Percentiles rank a stretch among this genome's conserved stretches.
Conservation (phyloP, 2,329 filamentous ascomycete genomes). For the Shiraia sp. region DNA sequence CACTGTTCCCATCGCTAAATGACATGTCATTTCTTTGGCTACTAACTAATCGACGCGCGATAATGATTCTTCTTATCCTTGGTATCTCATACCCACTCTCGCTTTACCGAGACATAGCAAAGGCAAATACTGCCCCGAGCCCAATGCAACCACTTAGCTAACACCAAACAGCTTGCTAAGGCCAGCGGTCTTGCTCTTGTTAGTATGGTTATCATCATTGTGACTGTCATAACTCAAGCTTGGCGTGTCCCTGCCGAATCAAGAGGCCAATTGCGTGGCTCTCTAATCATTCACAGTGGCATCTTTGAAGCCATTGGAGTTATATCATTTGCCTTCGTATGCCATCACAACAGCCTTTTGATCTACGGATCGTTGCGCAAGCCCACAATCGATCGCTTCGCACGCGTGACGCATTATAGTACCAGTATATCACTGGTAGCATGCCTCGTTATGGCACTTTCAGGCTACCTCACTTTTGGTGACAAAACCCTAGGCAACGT, state of each 20-base stretch:
- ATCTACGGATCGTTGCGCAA: slow-evolving; percentile 96
- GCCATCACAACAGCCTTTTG: slow-evolving; percentile 92
- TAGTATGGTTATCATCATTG: slow-evolving; percentile 88
- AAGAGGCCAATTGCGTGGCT: slow-evolving; percentile 70
- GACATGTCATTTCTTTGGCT: slow-evolving; percentile 78
- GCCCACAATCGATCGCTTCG: slow-evolving; percentile 93
- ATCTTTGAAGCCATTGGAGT: slow-evolving; percentile 97
- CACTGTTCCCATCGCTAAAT: slow-evolving; percentile 76
- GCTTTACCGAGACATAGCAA: slow-evolving; percentile 94
- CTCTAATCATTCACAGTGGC: slow-evolving; percentile 79
- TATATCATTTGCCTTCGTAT: slow-evolving; percentile 86
- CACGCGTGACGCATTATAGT: slow-evolving; percentile 90
- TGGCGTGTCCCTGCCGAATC: slow-evolving; percentile 71
- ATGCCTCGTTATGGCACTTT: slow-evolving; percentile 84
- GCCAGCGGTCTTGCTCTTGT: slow-evolving; percentile 90
- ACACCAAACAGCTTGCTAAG: slow-evolving; percentile 75
- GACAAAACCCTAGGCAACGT: slow-evolving; percentile 92
- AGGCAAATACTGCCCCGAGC: slow-evolving; percentile 50
- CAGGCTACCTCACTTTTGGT: slow-evolving; percentile 91
- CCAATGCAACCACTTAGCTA: slow-evolving; percentile 26
- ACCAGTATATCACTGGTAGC: slow-evolving; percentile 89
- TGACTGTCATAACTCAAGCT: slow-evolving; percentile 86
- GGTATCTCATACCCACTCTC: slow-evolving; percentile 89
- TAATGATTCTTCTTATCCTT: slow-evolving; percentile 86
- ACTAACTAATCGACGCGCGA: slow-evolving; percentile 76